Percentiles rank a stretch among this genome's conserved stretches.
Evolutionary conservation across 495 filamentous ascomycete genomes (phyloP).

Genomic region (Aspergillus mulundensis): DNA sequence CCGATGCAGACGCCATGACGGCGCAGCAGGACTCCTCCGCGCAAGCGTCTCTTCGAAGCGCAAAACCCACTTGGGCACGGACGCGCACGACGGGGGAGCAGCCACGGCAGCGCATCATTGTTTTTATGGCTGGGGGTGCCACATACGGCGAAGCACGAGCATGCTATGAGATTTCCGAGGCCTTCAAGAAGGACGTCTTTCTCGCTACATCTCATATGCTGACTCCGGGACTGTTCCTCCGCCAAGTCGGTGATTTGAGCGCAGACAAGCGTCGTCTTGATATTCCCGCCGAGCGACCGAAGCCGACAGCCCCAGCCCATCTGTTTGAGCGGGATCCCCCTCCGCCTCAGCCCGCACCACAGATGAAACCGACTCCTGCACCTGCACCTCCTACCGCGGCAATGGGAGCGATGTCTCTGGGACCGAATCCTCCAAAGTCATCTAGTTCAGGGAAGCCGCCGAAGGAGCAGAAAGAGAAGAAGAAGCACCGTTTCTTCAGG

Average conservation of each 20-base stretch:
- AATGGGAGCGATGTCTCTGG: slow-evolving; percentile 58
- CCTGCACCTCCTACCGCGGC: slow-evolving; percentile 57
- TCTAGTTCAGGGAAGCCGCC: slow-evolving; percentile 22
- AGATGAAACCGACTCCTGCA: slow-evolving; percentile 33
- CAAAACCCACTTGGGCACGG: slow-evolving; percentile 93
- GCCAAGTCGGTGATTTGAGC: slow-evolving; percentile 75
- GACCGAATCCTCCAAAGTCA: slow-evolving; percentile 28
- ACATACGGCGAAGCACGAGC: slow-evolving; percentile 84
- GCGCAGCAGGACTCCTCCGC: slow-evolving; percentile 54
- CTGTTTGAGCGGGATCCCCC: slow-evolving; percentile 75
- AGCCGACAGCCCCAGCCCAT: slow-evolving; percentile 76
- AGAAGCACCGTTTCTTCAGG: slow-evolving; percentile 64
- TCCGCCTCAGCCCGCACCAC: slow-evolving; percentile 36
- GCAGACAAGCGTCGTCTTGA: slow-evolving; percentile 68
- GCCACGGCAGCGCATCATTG: slow-evolving; percentile 82
- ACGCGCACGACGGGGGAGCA: slow-evolving; percentile 70
- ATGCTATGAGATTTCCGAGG: slow-evolving; percentile 80
- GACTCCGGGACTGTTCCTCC: slow-evolving; percentile 71
- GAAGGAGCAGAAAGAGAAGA: slow-evolving; percentile 50
- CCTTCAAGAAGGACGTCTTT: slow-evolving; percentile 74
- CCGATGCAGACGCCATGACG: slow-evolving; percentile 55
- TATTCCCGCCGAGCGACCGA: slow-evolving; percentile 76
- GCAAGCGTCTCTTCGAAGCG: slow-evolving; percentile 74
- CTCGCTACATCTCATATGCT: slow-evolving; percentile 91
- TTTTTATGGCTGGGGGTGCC: slow-evolving; percentile 95